Base-by-base conservation (phyloP, 306 rosid genomes). In the Amphicarpaea edgeworthii region DNA sequence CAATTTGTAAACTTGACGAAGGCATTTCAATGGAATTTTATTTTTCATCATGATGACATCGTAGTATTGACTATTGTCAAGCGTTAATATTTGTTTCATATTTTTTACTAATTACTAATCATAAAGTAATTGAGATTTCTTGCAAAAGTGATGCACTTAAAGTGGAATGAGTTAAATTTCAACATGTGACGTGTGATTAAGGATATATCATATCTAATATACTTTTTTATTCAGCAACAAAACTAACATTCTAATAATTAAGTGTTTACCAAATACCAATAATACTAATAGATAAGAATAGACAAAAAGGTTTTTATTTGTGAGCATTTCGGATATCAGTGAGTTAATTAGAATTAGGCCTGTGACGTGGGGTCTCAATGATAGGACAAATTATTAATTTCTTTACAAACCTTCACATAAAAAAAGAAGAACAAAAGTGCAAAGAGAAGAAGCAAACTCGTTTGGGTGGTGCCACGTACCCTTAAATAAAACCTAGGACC, bases 401-500 rank as follows among this genome's bases (percentile, higher is more conserved):
- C 17, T 4, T 57, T 23, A 24, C 37, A 24, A 23, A 23, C 37
- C 24, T 57, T 53, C 12, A 53, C 21, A 20, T n/a, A 1, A 0
- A 4, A 3, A 30, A 30, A 51, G n/a, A 51, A 8, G 1, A 53
- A 20, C 3, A 15, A 54, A 51, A 38, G 7, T 41, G 17, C 5
- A 49, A 32, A 17, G 15, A 12, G 37, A 19, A 7, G 75, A 65
- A 73, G 83, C 73, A 72, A 79, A 58, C 54, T 45, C 30, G n/a
- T 43, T 43, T 66, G 70, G 42, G 61, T 43, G 62, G 62, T 65
- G 74, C 79, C 75, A 72, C 79, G 62, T 55, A 43, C 24, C 11
- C 1, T 1, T 41, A 16, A 40, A 24, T 15, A 11, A 26, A 24
- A 40, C 7, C 8, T 2, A 42, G 74, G 79, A 26, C 75, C 79